phyloP scores from a whole-genome alignment of 306 rosid species.

The Medicago truncatula region MtrunA17r5.0-ANR NC_053049.1:28894501-28895000 shows the following conservation, averaged over 20 bases:
- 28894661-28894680: background rate
- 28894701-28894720: background rate
- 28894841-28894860: conserved; percentile 18
- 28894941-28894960: conserved; percentile 90
- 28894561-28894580: no score
- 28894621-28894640: no score
- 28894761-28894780: background rate
- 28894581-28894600: no score
- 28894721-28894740: background rate
- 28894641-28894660: no score
- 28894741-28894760: background rate
- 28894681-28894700: background rate
- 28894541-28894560: no score
- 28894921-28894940: conserved; percentile 75
- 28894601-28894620: no score
- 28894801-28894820: background rate
- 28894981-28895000: conserved; percentile 88
- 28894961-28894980: conserved; percentile 91
- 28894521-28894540: no score
- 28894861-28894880: conserved; percentile 56
- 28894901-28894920: conserved; percentile 63
- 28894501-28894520: no score
- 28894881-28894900: conserved; percentile 82
- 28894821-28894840: conserved; percentile 14
- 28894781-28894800: background rate